Percentiles rank a stretch among this genome's conserved stretches.
Evolutionary conservation across 2,329 filamentous ascomycete genomes (phyloP).

Genomic region (Blastomyces percursus): DNA sequence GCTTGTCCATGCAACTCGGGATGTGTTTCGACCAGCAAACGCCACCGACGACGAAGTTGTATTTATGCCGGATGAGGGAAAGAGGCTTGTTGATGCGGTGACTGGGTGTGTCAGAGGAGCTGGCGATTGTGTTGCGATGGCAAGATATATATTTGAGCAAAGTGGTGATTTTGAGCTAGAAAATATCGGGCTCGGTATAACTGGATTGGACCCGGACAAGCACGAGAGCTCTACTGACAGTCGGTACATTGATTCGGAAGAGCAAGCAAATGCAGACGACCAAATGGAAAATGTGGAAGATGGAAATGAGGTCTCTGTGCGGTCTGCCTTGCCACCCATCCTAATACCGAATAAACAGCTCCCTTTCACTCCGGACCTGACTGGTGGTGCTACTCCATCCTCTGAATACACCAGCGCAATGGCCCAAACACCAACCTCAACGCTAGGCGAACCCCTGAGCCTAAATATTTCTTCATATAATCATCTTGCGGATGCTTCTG

Average conservation of each 20-base stretch:
- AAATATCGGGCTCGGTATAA: slow-evolving; percentile 42
- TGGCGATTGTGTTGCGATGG: slow-evolving; percentile 81
- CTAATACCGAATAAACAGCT: slow-evolving; percentile 32
- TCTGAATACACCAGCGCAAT: slow-evolving; percentile 27
- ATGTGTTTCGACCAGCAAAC: slow-evolving; percentile 61
- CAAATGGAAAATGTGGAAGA: not conserved
- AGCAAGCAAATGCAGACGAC: not conserved
- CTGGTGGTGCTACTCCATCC: slow-evolving; percentile 31
- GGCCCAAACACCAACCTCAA: slow-evolving; percentile 22
- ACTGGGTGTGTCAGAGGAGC: slow-evolving; percentile 82
- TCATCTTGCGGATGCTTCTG: slow-evolving; percentile 13
- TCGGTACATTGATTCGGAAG: not conserved
- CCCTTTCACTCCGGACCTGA: slow-evolving; percentile 27
- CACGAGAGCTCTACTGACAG: not conserved
- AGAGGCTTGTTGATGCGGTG: slow-evolving; percentile 62
- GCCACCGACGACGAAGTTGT: slow-evolving; percentile 61
- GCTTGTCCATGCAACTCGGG: slow-evolving; percentile 67
- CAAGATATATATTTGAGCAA: slow-evolving; percentile 72
- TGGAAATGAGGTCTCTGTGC: slow-evolving; percentile 13
- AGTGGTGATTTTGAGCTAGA: slow-evolving; percentile 85
- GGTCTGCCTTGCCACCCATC: slow-evolving; percentile 37
- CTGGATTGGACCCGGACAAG: slow-evolving; percentile 7
- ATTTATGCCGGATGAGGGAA: slow-evolving; percentile 69
- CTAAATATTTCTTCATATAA: slow-evolving; percentile 11
- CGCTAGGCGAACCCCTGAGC: slow-evolving; percentile 16